Percentiles rank a stretch among this genome's conserved stretches.
Conservation (phyloP, 1,139 yeast genomes). For the Suhomyces chickasaworum region DNA sequence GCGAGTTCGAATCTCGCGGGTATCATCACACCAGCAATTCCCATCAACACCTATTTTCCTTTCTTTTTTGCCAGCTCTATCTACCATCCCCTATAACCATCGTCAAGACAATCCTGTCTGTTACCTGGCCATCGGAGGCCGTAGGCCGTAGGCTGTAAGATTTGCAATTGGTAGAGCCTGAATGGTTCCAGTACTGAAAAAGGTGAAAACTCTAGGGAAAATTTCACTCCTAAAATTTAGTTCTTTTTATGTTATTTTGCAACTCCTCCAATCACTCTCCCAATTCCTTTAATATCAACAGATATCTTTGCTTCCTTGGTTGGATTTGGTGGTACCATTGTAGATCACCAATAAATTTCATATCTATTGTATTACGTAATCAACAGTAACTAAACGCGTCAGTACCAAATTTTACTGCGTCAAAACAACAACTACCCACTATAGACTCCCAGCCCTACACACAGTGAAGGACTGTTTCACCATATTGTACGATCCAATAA, state of each 20-base stretch:
- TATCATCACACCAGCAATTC: conserved; percentile 48
- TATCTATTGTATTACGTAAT: not conserved
- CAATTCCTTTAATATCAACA: too few species aligned
- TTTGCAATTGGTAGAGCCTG: too few species aligned
- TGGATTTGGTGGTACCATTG: not conserved
- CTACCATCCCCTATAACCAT: not conserved
- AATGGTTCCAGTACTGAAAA: too few species aligned
- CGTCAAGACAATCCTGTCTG: not conserved
- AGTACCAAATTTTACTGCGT: conserved; percentile 1
- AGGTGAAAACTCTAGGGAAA: too few species aligned
- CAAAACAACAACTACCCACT: conserved; percentile 4
- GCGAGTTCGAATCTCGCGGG: conserved; percentile 61
- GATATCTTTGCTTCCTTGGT: too few species aligned
- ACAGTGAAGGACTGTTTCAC: not conserved
- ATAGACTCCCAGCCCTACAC: not conserved
- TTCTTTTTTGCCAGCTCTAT: conserved; percentile 18
- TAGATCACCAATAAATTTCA: not conserved
- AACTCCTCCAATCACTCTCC: too few species aligned
- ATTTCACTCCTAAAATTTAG: too few species aligned
- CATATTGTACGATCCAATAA: not conserved
- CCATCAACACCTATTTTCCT: conserved; percentile 24
- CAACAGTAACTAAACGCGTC: conserved; percentile 8
- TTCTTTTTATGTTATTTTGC: too few species aligned
- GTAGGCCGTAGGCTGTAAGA: too few species aligned
- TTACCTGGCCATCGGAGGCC: not conserved